Base-by-base conservation (phyloP, 106 monocot genomes). In the Dendrobium officinale region DNA sequence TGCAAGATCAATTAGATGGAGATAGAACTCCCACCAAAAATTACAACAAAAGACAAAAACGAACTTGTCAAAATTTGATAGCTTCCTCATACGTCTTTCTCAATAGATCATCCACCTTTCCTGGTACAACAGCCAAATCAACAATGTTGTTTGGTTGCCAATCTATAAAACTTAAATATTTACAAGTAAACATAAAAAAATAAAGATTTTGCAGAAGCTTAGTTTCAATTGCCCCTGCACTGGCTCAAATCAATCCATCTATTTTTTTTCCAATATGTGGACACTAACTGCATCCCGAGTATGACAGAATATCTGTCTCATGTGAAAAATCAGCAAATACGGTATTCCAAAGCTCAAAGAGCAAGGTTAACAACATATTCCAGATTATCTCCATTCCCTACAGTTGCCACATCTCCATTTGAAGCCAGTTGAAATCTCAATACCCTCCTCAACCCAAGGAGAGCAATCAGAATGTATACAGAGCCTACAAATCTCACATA, bases 321-420 rank as follows among this genome's bases (percentile, higher is more conserved):
- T 31, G 31, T 24, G 26, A 42, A 74, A 44, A 74, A 74, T 74
- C 19, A 44, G 74, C 5, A 42, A 8, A 44, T 74, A 74, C 6
- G 13, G 43, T 44, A 20, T n/a, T 74, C 43, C 74, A 42, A 74
- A 70, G 0, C 42, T 44, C 42, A 43, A n/a, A 72, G 40, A 33
- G 47, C 33, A 48, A 6, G 9, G 4, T 58, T 66, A 66, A 66
- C 64, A 66, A 26, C 64, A 66, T 66, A 26, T 8, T 66, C 11
- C 17, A 70, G n/a, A 75, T 48, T 88, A 93, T 73, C 67, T 79
- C 89, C 96, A 93, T 4, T 91, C 96, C 59, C 88, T 81, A 58
- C 93, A 96, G 67, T 42, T 45, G 11, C 88, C 89, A 77, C 96
- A 93, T 78, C 88, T 93, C 96, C 96, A 96, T 20, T 55, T 55